Evolutionary conservation across 2,329 filamentous ascomycete genomes (phyloP).

Genomic region (Fusarium temperatum): DNA sequence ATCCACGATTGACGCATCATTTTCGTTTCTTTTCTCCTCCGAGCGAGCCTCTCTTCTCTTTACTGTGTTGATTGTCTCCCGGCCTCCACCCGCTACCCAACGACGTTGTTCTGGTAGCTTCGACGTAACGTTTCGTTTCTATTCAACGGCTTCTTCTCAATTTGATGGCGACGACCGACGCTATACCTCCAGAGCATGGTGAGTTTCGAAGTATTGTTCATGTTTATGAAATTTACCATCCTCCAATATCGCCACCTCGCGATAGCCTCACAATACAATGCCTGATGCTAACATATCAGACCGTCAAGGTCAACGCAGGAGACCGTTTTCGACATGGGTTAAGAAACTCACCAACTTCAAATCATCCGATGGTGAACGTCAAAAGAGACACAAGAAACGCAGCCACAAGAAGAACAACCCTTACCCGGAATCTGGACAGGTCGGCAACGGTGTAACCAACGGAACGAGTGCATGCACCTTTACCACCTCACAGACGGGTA

Average conservation of each 20-base stretch:
- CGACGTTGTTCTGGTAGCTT: constrained; percentile 24
- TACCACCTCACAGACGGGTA: constrained; percentile 63
- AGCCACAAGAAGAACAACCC: constrained; percentile 83
- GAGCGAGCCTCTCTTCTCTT: constrained; percentile 9
- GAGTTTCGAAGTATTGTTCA: neutral
- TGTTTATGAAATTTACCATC: neutral
- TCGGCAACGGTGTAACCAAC: constrained; percentile 48
- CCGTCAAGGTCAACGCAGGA: constrained; percentile 72
- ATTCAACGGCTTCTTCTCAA: constrained; percentile 3
- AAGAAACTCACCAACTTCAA: constrained; percentile 93
- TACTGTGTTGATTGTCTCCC: constrained; percentile 28
- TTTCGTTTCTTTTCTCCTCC: neutral
- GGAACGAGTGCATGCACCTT: constrained; percentile 63
- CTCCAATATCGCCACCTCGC: constrained; percentile 8
- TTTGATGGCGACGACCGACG: constrained; percentile 43
- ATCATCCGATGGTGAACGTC: constrained; percentile 65
- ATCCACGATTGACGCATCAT: constrained; percentile 10
- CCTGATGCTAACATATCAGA: constrained; percentile 61
- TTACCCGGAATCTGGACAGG: constrained; percentile 82
- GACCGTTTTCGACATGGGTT: constrained; percentile 93
- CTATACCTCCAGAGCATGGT: constrained; percentile 41
- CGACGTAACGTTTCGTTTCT: constrained; percentile 15
- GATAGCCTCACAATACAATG: constrained; percentile 2
- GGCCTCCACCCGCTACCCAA: constrained; percentile 31
- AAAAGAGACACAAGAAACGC: constrained; percentile 62